Conservation (phyloP, 2,329 filamentous ascomycete species). For the Trichoderma sp. region DNA sequence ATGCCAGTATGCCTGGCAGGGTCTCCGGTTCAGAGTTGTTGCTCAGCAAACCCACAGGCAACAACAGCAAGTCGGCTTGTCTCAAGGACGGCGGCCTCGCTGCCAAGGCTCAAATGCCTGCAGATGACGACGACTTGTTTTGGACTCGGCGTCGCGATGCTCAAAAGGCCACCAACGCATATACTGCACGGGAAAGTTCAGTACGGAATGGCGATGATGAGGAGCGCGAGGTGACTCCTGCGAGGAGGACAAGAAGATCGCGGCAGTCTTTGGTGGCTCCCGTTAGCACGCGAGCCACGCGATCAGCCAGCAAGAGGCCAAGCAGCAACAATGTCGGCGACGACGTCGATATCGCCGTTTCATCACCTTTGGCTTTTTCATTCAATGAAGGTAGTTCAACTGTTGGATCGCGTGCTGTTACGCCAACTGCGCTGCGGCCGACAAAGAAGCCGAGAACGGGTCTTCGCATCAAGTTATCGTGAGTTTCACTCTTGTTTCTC, state of each 20-base stretch:
- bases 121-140: slow-evolving; percentile 40
- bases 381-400: slow-evolving; percentile 53
- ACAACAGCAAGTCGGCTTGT: slow-evolving; percentile 31
- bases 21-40: slow-evolving; percentile 42
- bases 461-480: slow-evolving; percentile 71
- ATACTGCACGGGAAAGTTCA: slow-evolving; percentile 45
- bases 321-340: slow-evolving; percentile 47
- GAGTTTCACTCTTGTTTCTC: slow-evolving; percentile 41
- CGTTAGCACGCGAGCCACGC: slow-evolving; percentile 49
- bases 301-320: slow-evolving; percentile 57
- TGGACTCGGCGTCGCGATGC: slow-evolving; percentile 46
- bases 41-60: slow-evolving; percentile 34
- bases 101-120: slow-evolving; percentile 37
- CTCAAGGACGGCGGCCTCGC: slow-evolving; percentile 35
- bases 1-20: slow-evolving; percentile 48
- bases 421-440: slow-evolving; percentile 59
- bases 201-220: slow-evolving; percentile 40
- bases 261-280: slow-evolving; percentile 43
- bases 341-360: slow-evolving; percentile 57
- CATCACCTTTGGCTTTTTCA: slow-evolving; percentile 53
- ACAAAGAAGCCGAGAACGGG: slow-evolving; percentile 65
- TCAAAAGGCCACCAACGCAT: slow-evolving; percentile 46
- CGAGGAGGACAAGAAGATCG: slow-evolving; percentile 42
- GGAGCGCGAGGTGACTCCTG: slow-evolving; percentile 40
- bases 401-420: slow-evolving; percentile 62